Conservation (phyloP, 2,329 filamentous ascomycete species). For the Penicillium brevicompactum region DNA sequence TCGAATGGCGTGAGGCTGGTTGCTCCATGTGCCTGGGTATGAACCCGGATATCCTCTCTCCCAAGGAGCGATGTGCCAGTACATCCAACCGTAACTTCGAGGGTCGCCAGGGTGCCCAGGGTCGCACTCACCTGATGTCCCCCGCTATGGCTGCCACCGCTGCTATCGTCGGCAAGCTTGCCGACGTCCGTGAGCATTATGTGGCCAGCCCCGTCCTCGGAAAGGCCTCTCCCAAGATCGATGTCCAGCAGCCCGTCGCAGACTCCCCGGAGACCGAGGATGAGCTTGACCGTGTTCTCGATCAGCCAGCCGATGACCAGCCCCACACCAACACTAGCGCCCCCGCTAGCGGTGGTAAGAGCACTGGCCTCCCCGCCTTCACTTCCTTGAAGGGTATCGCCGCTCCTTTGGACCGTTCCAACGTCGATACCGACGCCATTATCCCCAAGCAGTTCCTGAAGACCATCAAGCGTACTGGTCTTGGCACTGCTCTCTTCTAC, state of each 20-base stretch:
- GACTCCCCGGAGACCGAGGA: constrained; percentile 63
- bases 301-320: constrained; percentile 63
- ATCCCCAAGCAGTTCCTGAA: constrained; percentile 99
- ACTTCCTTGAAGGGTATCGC: constrained; percentile 80
- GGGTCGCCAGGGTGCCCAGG: constrained; percentile 87
- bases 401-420: constrained; percentile 81
- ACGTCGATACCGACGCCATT: constrained; percentile 98
- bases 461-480: constrained; percentile 96
- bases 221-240: constrained; percentile 59
- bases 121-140: constrained; percentile 93
- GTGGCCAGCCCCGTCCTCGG: constrained; percentile 47
- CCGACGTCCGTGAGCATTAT: constrained; percentile 82
- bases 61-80: constrained; percentile 88
- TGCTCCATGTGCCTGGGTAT: constrained; percentile 99
- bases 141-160: constrained; percentile 95
- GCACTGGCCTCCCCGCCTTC: constrained; percentile 79
- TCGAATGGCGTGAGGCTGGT: constrained; percentile 97
- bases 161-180: constrained; percentile 84
- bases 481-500: constrained; percentile 85
- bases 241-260: constrained; percentile 62
- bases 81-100: constrained; percentile 98
- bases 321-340: constrained; percentile 64
- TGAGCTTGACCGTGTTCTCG: constrained; percentile 65
- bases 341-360: constrained; percentile 33
- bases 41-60: constrained; percentile 96